phyloP scores from a whole-genome alignment of 768 basidiomycete species.

The Lentinula guzmanii region DNA sequence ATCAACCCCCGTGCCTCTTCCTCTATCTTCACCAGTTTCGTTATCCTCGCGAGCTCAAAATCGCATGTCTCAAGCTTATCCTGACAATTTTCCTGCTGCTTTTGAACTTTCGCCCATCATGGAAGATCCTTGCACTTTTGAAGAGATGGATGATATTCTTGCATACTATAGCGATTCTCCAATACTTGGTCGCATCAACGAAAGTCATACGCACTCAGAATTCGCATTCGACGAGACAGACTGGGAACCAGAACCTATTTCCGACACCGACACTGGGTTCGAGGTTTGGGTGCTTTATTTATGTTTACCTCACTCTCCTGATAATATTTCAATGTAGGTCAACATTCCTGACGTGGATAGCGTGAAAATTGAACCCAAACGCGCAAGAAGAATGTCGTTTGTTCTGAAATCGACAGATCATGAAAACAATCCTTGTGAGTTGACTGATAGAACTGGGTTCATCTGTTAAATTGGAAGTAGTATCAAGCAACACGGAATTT shows the following conservation, averaged over 20 bases:
- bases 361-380: not conserved
- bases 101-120: slow-evolving; percentile 4
- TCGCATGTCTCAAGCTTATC: not conserved
- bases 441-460: no score
- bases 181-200: not conserved
- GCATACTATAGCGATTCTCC: slow-evolving; percentile 4
- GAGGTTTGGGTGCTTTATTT: not conserved
- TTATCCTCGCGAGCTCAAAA: not conserved
- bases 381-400: not conserved
- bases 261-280: not conserved
- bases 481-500: not conserved
- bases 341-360: not conserved
- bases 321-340: not conserved
- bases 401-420: not conserved
- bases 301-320: not conserved
- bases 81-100: not conserved
- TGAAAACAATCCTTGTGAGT: not conserved
- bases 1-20: not conserved
- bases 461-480: not conserved
- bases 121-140: not conserved
- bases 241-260: slow-evolving; percentile 1
- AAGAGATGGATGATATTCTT: slow-evolving; percentile 3
- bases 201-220: not conserved
- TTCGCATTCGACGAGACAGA: slow-evolving; percentile 1
- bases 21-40: not conserved